Base-by-base conservation (phyloP, 2,329 filamentous ascomycete species). In the Calonectria crousiana region DNA sequence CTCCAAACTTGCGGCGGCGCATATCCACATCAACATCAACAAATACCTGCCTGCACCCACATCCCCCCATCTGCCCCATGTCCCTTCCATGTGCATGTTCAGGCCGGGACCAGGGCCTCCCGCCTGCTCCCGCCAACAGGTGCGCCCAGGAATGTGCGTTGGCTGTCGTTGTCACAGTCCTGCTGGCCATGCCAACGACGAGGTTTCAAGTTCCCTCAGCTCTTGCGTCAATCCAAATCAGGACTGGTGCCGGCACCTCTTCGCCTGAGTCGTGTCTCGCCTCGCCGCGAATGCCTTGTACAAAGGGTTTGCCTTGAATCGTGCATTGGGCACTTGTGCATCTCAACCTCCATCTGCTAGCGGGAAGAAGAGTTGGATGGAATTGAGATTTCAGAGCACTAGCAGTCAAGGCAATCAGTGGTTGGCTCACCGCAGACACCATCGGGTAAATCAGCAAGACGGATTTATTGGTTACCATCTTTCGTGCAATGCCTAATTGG, bases 51-150 rank as follows among this genome's bases (percentile, higher is more conserved):
- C 53, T 36, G 58, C 71, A 77, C 67, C 72, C 69, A 71, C 65
- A 75, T 75, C 69, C 69, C 69, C 69, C 71, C 68, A 36, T 60
- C 69, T 65, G 73, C 70, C 75, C 78, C 78, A 74, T 77, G 78
- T 75, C 76, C 18, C 44, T 58, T 49, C 60, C 56, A 58, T 67
- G 67, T 41, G 44, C 52, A 62, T 56, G 69, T 67, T 52, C 38
- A 28, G 36, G 28, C 60, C 26, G 23, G 32, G 74, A 78, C 68
- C 75, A 74, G 74, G 78, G 71, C 74, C 60, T 71, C 72, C 67
- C 72, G 69, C 76, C 66, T 13, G 30, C 52, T 72, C 64, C 62
- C 65, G 47, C 65, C 56, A 60, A 47, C 74, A 64, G 69, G 72
- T 65, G 65, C 69, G 47, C 69, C 66, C 53, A 76, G 72, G 60